Base-by-base conservation (phyloP, 495 filamentous ascomycete species). In the Podospora sp. region DNA sequence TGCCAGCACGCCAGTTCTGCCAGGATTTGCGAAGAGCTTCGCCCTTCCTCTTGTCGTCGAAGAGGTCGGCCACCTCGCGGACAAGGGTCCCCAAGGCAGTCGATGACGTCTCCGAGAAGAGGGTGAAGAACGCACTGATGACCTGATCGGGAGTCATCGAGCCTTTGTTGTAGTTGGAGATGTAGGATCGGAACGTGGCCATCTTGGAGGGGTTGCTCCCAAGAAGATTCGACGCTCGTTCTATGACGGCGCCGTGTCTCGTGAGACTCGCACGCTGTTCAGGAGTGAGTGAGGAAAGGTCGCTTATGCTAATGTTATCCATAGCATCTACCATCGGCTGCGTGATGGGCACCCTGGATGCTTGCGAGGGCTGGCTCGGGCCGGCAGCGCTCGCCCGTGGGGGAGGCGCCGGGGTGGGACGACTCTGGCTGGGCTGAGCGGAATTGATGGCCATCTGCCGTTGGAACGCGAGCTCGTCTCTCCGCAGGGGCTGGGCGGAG, bases 1-100 rank as follows among this genome's bases (percentile, higher is more conserved):
- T 94, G 72, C 94, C 92, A 11, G 92, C 93, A 16, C 91, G 92
- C 92, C 95, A 96, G 78, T 97, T 91, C 67, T 90, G 91, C 94
- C 93, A 98, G 5, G 93, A 89, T 69, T 87, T 90, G 2, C 91
- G 85, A 1, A 99, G 83, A 2, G 79, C 82, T 11, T 87, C 88
- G 14, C 84, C 86, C 73, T 97, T 97, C 12, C 71, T 72, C 51
- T 89, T 84, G 58, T 94, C 90, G 69, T 98, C 93, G 71, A 93
- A 99, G 22, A 98, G 90, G 4, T 98, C 96, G 21, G 93, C 92
- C 5, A 97, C 88, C 71, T 98, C 96, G 56, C 93, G 92, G 69
- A 98, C 86, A 0, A 98, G 84, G 50, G 93, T 97, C 9, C 94
- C 93, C 0, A 99, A 82, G 46, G 97, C 91, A 1, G 83, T 80